Conservation (phyloP, 2,329 filamentous ascomycete species). For the Eutypa lata region DNA sequence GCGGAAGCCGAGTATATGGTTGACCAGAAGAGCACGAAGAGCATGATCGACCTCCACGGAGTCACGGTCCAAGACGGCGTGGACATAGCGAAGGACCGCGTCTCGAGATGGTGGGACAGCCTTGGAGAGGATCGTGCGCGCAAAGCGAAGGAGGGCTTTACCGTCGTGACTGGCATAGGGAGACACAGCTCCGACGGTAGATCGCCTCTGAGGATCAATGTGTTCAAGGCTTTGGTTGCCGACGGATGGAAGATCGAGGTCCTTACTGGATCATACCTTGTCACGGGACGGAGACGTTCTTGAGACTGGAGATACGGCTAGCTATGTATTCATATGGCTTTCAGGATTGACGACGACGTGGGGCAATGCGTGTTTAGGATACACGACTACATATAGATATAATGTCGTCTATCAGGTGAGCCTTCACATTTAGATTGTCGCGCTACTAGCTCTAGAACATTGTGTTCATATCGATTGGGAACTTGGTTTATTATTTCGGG, state of each 20-base stretch:
- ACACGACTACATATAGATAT: too few species aligned
- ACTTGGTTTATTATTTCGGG: too few species aligned
- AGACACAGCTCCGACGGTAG: constrained; percentile 74
- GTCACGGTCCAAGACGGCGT: constrained; percentile 78
- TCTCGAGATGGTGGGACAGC: constrained; percentile 71
- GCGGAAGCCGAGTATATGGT: constrained; percentile 69
- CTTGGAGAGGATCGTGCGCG: constrained; percentile 62
- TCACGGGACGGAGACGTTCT: constrained; percentile 50
- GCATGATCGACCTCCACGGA: constrained; percentile 75
- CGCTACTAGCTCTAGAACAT: too few species aligned
- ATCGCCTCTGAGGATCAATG: constrained; percentile 73
- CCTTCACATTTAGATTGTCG: too few species aligned
- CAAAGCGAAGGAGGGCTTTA: constrained; percentile 54
- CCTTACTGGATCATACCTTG: constrained; percentile 65
- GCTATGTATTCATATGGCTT: too few species aligned
- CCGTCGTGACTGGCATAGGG: constrained; percentile 78
- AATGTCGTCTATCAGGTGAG: too few species aligned
- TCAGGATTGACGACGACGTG: too few species aligned
- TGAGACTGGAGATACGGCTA: background rate
- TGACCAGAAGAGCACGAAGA: constrained; percentile 58
- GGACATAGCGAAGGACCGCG: constrained; percentile 67
- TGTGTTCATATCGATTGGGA: too few species aligned
- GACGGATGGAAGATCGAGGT: constrained; percentile 84
- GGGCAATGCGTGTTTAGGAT: too few species aligned
- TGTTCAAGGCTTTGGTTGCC: constrained; percentile 69